Conservation (phyloP, 306 rosid genomes). For the Carpinus viminea region DNA sequence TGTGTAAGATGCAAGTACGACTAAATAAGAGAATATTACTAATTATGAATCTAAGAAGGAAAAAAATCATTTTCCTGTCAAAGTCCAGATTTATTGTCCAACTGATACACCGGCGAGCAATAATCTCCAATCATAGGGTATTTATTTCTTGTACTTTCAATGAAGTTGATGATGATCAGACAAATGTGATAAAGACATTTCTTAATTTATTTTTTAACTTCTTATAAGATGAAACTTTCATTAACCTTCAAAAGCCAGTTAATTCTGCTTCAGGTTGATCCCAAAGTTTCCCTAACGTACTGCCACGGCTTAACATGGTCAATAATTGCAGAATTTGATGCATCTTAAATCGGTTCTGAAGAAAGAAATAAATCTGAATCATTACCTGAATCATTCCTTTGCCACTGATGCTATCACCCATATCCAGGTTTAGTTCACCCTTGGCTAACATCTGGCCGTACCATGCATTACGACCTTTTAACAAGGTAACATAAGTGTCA, state of each 20-base stretch:
- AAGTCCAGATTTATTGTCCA: neutral
- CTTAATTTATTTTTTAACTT: no score
- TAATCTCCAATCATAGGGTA: neutral
- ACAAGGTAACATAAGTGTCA: conserved; percentile 83
- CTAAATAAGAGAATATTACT: neutral
- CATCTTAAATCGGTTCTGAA: conserved; percentile 6
- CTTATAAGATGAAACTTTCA: neutral
- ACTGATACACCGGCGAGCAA: neutral
- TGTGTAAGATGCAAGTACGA: conserved; percentile 13
- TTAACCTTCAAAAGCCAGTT: neutral
- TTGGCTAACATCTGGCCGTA: conserved; percentile 88
- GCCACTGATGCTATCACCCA: conserved; percentile 91
- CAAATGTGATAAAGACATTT: neutral
- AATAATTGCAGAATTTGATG: conserved; percentile 3
- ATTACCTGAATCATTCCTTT: conserved; percentile 97
- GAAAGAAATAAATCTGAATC: conserved; percentile 1
- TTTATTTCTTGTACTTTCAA: neutral
- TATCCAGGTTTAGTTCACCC: conserved; percentile 78
- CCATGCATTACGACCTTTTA: conserved; percentile 85
- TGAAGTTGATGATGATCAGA: neutral
- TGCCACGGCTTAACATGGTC: conserved; percentile 1
- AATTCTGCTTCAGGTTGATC: neutral
- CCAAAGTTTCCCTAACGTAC: neutral
- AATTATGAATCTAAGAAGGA: neutral
- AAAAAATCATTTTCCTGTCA: neutral